Base-by-base conservation (phyloP, 495 filamentous ascomycete species). In the Clohesyomyces aquaticus region DNA sequence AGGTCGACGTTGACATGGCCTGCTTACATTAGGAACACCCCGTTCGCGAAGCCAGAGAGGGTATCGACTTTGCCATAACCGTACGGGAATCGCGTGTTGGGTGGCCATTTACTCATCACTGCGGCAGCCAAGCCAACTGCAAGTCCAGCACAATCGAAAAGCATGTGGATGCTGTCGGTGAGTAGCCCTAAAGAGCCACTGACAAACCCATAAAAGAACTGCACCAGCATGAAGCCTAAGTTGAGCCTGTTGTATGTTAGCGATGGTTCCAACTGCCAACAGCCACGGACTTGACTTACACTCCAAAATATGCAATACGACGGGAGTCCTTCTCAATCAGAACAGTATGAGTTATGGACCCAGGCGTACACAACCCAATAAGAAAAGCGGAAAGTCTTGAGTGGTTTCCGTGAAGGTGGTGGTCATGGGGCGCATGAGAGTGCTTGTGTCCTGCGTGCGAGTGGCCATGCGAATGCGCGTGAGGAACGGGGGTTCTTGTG, bases 161-260 rank as follows among this genome's bases (percentile, higher is more conserved):
- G 95, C 94, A 99, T 99, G 76, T 99, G 94, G 63, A 99, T 95
- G 71, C 91, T 96, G 75, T 99, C 94, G 67, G 91, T 96, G 3
- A 99, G 85, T 2, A 99, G 81, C 0, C 94, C 94, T 6, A 99
- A 81, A 0, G 95, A 98, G 56, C 94, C 92, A 4, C 92, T 96
- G 12, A 91, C 72, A 66, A 94, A 92, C 29, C 94, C 94, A 71
- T 99, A 99, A 29, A 90, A 89, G 19, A 93, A 87, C 71, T 99
- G 94, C 1, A 98, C 85, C 14, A 91, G 78, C 94, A 99, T 99
- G 74, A 99, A 99, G 0, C 78, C 77, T 56, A 99, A 91, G 71
- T 99, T 99, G 43, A 99, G 82, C 66, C 91, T 96, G 72, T 4
- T 8, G 55, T 26, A 4, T 6, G 43, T 68, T 55, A 68, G 60